A percentile compares a stretch with the other conserved stretches of the same genome.
phyloP scores from a whole-genome alignment of 2,329 filamentous ascomycete species.

The Huntiella abstrusa region DNA sequence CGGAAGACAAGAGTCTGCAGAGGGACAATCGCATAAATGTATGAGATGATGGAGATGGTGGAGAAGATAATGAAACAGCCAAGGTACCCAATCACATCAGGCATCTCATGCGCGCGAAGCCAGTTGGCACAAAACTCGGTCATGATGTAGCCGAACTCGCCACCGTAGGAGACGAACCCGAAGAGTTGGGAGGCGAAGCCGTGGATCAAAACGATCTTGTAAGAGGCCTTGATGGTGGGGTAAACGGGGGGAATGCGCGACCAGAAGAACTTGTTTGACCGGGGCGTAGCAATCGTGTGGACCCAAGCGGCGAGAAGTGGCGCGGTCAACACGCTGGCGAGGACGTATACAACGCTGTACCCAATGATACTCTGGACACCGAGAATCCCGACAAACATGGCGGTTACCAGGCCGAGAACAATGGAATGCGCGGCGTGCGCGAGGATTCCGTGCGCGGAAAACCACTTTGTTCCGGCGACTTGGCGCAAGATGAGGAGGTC shows the following conservation, averaged over 20 bases:
- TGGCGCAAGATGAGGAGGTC: constrained; percentile 24
- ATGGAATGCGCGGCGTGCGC: constrained; percentile 20
- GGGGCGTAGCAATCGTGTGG: constrained; percentile 63
- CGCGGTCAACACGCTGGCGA: constrained; percentile 20
- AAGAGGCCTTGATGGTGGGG: constrained; percentile 48
- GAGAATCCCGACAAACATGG: constrained; percentile 23
- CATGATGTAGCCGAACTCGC: constrained; percentile 20
- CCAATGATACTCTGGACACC: constrained; percentile 25
- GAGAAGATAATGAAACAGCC: constrained; percentile 15
- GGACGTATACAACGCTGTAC: constrained; percentile 24
- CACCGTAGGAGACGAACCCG: constrained; percentile 26
- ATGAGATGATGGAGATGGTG: constrained; percentile 23
- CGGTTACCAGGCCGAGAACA: constrained; percentile 47
- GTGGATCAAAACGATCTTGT: constrained; percentile 44
- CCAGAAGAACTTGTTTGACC: constrained; percentile 44
- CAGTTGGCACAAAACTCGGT: constrained; percentile 13
- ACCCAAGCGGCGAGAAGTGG: constrained; percentile 52
- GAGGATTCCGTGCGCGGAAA: constrained; percentile 27
- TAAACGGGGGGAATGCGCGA: constrained; percentile 48
- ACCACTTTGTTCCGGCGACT: too few species aligned
- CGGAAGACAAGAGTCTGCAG: constrained; percentile 59
- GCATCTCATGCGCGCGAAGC: constrained; percentile 11
- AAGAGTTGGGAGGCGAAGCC: constrained; percentile 37
- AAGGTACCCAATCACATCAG: constrained; percentile 19
- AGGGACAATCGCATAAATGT: constrained; percentile 45